A percentile compares a stretch with the other conserved stretches of the same genome.
These are phyloP conservation scores for Eimeria praecox DNA, from an alignment of 169 alveolate species.

Conservation along the genomic window DNA sequence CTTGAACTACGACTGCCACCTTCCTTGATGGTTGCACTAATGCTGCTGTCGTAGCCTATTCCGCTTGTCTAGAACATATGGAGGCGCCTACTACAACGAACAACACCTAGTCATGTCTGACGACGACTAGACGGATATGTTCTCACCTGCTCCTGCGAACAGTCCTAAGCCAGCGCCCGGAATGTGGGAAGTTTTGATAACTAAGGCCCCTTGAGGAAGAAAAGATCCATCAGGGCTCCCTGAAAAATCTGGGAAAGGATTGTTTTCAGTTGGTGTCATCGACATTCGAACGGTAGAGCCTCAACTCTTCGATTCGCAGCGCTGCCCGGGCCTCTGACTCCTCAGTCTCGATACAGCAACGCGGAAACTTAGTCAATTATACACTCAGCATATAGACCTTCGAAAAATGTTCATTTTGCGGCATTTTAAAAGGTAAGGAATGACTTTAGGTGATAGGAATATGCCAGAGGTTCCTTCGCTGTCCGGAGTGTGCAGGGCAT, in stretches of 20 bases:
- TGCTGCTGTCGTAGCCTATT: background rate
- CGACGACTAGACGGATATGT: background rate
- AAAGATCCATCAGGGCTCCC: slow-evolving; percentile 36
- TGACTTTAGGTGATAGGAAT: background rate
- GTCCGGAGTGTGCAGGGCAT: background rate
- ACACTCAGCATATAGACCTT: background rate
- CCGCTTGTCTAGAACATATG: background rate
- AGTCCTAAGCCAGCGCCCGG: slow-evolving; percentile 65
- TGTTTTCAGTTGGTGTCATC: background rate
- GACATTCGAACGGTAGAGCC: background rate
- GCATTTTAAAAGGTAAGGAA: background rate
- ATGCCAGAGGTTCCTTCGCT: background rate
- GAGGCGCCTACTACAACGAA: background rate
- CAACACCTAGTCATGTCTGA: background rate
- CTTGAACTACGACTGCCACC: background rate
- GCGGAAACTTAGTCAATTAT: background rate
- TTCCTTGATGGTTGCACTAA: background rate
- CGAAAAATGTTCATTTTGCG: background rate
- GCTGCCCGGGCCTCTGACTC: background rate
- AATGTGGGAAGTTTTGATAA: background rate
- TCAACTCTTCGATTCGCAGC: background rate
- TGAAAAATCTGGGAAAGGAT: background rate
- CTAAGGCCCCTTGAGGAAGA: slow-evolving; percentile 32
- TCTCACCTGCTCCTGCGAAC: slow-evolving; percentile 36
- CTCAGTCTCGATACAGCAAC: background rate